phyloP scores from a whole-genome alignment of 169 alveolate genomes.

The Cryptosporidium sp. region DNA sequence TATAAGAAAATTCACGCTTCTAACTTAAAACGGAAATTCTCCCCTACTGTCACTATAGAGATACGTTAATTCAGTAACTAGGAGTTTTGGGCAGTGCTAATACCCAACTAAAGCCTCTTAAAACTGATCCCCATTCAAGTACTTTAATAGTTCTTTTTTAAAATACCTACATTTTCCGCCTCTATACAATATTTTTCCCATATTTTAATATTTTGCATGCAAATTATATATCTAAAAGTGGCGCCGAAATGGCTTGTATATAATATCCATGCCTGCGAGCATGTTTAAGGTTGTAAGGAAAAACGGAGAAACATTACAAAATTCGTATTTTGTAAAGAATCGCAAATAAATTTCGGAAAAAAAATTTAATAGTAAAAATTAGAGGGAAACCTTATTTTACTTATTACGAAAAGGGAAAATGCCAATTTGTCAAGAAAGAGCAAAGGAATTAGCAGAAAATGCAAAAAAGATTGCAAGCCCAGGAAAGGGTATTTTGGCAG shows the following conservation, averaged over 20 bases:
- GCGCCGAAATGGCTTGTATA: neutral
- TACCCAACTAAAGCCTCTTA: no score
- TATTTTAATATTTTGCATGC: neutral
- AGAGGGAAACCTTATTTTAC: neutral
- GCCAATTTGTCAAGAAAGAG: slow-evolving; percentile 66
- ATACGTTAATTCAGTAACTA: no score
- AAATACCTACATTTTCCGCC: no score
- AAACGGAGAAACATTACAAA: neutral
- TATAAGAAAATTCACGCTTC: no score
- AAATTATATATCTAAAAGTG: neutral
- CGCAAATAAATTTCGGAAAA: neutral
- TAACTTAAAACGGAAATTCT: no score
- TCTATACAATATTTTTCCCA: neutral
- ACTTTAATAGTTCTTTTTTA: neutral
- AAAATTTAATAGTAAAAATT: neutral
- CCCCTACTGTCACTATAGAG: no score
- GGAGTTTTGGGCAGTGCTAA: no score
- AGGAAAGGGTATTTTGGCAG: slow-evolving; percentile 99
- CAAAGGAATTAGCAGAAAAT: slow-evolving; percentile 83
- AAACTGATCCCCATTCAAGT: neutral
- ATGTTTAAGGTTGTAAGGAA: neutral
- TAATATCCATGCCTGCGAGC: slow-evolving; percentile 7
- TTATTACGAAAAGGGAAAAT: neutral
- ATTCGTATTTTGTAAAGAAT: neutral
- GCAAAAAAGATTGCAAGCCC: slow-evolving; percentile 86